phyloP scores from a whole-genome alignment of 352 stramenopile genomes.

The Globisporangium okanoganense region DNA sequence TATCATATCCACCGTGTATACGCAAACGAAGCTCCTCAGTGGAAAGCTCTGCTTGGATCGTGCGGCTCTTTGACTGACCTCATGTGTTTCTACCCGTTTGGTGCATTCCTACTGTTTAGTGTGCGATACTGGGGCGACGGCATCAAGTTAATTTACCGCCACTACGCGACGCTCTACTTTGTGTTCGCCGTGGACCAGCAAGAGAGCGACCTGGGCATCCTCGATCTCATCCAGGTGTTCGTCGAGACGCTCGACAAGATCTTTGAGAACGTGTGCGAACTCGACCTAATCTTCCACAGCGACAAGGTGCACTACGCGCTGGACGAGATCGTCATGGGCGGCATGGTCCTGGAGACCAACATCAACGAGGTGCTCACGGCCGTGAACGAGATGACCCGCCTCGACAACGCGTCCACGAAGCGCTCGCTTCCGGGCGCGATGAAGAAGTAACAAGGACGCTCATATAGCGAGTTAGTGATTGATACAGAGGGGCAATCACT shows the following conservation, averaged over 20 bases:
- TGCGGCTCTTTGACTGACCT: neutral
- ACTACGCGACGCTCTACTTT: constrained; percentile 99
- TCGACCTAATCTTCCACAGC: constrained; percentile 99
- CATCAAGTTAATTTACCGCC: constrained; percentile 99
- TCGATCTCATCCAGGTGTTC: constrained; percentile 99
- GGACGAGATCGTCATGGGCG: constrained; percentile 99
- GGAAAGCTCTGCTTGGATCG: neutral
- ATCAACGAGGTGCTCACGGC: constrained; percentile 96
- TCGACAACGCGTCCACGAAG: constrained; percentile 84
- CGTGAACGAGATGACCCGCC: constrained; percentile 96
- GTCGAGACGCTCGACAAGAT: constrained; percentile 97
- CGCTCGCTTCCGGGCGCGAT: constrained; percentile 67
- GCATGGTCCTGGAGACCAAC: constrained; percentile 99
- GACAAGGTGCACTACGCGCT: constrained; percentile 97
- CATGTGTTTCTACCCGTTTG: neutral
- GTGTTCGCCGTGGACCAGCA: constrained; percentile 98
- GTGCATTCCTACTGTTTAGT: constrained; percentile 22
- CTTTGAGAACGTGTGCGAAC: constrained; percentile 99
- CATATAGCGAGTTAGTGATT: neutral
- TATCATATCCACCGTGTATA: too few species aligned
- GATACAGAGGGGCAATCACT: constrained; percentile 1
- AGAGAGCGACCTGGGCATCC: constrained; percentile 98
- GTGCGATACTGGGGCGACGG: constrained; percentile 94
- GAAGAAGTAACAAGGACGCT: constrained; percentile 42
- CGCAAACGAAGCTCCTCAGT: too few species aligned